These are phyloP conservation scores for Coriaria nepalensis DNA, from an alignment of 306 rosid species.

Conservation along the genomic window DNA sequence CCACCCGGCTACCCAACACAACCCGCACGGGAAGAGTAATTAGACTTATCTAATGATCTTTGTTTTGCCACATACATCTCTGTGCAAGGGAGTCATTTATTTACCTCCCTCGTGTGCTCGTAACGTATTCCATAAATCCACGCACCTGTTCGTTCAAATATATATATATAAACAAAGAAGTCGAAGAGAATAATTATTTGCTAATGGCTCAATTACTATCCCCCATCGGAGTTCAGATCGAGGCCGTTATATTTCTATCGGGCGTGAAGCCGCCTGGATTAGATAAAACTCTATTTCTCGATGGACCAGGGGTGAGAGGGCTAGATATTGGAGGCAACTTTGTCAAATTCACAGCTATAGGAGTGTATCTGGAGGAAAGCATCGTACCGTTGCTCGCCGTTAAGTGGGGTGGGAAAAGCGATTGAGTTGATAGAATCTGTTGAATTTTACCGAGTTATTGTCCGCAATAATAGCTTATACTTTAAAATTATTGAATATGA, in stretches of 20 bases:
- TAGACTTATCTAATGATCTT: too few species aligned
- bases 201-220: too few species aligned
- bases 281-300: conserved; percentile 26
- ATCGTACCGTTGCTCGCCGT: conserved; percentile 36
- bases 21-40: too few species aligned
- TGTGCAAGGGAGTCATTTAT: too few species aligned
- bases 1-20: too few species aligned
- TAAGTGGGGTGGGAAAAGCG: conserved; percentile 55
- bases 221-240: conserved; percentile 24
- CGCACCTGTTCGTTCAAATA: too few species aligned
- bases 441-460: conserved; percentile 51
- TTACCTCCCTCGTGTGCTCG: too few species aligned
- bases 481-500: too few species aligned
- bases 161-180: too few species aligned
- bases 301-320: conserved; percentile 63
- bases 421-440: conserved; percentile 36
- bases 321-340: conserved; percentile 38
- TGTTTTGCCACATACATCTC: too few species aligned
- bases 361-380: conserved; percentile 54
- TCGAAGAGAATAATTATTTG: too few species aligned
- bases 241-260: conserved; percentile 15
- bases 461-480: conserved; percentile 26
- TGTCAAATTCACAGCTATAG: conserved; percentile 55
- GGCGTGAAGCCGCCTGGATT: conserved; percentile 31
- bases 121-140: too few species aligned